Base-by-base conservation (phyloP, 1,284 basidiomycete genomes). In the Ustilago hordei region DNA sequence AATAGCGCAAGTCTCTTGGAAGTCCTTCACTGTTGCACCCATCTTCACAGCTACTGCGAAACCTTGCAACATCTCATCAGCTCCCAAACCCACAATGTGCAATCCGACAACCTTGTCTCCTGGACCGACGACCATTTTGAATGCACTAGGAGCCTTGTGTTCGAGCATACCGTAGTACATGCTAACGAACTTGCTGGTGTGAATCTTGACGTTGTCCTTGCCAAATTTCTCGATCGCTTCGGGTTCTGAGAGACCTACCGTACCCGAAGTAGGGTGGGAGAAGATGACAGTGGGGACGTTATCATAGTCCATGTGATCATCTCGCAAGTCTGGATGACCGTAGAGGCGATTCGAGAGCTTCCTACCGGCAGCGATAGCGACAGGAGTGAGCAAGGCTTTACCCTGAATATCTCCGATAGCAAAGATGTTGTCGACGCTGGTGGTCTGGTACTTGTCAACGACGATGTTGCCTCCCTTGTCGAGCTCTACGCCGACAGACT, bases 21-120 rank as follows among this genome's bases (percentile, higher is more conserved):
- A 83, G 69, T 86, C 81, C 56, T 73, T 73, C 47, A 84, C 82
- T 3, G 78, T 86, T 0, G 84, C 93, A 61, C 94, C 93, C 95
- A 98, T 95, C 90, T 98, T 98, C 82, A 99, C 89, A 12, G 95
- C 95, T 19, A 98, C 94, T 1, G 89, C 93, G 85, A 98, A 96
- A 73, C 95, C 95, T 89, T 98, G 95, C 87, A 95, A 88, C 79
- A 93, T 91, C 87, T 98, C 95, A 85, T 98, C 96, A 74, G 91
- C 92, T 15, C 85, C 85, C 78, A 90, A 83, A 6, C 95, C 96
- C 71, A 98, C 91, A 79, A 98, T 92, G 87, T 99, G 97, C 60
- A 98, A 88, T 19, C 96, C 96, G 19, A 99, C 93, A 43, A 99
- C 93, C 83, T 92, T 93, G 86, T 99, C 95, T 80, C 98, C 95